Conservation (phyloP, 139 green algal genomes). For the Tetradesmus obliquus region DNA sequence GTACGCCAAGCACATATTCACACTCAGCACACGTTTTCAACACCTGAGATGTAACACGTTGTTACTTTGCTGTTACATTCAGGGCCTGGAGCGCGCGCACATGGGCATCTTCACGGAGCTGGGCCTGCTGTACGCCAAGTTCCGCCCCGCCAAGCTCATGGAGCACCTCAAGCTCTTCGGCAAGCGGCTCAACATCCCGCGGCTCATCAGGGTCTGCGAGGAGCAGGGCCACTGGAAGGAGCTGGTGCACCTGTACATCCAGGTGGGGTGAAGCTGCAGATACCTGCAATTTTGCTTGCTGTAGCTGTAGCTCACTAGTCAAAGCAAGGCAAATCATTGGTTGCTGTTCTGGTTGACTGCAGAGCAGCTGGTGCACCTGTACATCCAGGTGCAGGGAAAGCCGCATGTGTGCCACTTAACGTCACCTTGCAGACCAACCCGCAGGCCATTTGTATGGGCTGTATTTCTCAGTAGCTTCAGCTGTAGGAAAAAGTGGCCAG, state of each 20-base stretch:
- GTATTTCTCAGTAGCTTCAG: too few relatives aligned
- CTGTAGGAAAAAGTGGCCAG: too few relatives aligned
- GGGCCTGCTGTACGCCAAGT: constrained; percentile 91
- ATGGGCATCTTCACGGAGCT: constrained; percentile 99
- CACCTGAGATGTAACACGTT: not conserved
- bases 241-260: constrained; percentile 96
- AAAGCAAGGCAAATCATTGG: not conserved
- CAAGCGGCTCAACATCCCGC: constrained; percentile 97
- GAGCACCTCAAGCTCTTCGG: constrained; percentile 99
- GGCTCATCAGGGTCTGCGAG: constrained; percentile 96
- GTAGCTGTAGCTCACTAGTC: not conserved
- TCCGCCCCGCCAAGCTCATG: constrained; percentile 93
- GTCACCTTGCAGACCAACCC: not conserved
- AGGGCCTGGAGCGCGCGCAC: constrained; percentile 96
- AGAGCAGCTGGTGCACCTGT: not conserved
- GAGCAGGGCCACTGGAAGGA: constrained; percentile 97
- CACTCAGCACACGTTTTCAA: too few relatives aligned
- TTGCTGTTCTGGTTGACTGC: too few relatives aligned
- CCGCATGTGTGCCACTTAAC: not conserved
- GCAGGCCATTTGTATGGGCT: too few relatives aligned
- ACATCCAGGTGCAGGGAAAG: not conserved
- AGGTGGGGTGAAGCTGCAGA: constrained; percentile 8
- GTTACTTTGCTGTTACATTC: not conserved
- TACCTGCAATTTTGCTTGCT: not conserved
- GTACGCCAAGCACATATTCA: constrained; percentile 75